Evolutionary conservation across 2,329 filamentous ascomycete species (phyloP).

Genomic region (Nemania diffusa): DNA sequence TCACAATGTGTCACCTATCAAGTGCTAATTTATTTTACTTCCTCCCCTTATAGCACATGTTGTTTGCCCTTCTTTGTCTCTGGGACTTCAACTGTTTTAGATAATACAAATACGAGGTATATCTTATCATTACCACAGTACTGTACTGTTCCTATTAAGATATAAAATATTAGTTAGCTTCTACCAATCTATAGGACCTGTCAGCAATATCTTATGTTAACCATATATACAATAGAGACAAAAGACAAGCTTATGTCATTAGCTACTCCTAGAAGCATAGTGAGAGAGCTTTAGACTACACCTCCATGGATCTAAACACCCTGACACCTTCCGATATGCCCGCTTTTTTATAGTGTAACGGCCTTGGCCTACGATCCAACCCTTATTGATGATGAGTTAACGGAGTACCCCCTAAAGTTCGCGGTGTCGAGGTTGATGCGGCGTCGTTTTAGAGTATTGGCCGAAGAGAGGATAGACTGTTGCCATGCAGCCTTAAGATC

Average conservation of each 20-base stretch:
- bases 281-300: slow-evolving; percentile 88
- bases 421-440: slow-evolving; percentile 90
- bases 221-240: not conserved
- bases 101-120: slow-evolving; percentile 42
- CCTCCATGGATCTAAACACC: slow-evolving; percentile 93
- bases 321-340: slow-evolving; percentile 82
- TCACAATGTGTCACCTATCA: slow-evolving; percentile 2
- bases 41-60: slow-evolving; percentile 36
- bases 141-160: slow-evolving; percentile 45
- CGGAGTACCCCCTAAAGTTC: slow-evolving; percentile 96
- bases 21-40: slow-evolving; percentile 1
- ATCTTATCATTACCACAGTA: slow-evolving; percentile 36
- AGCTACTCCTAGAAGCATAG: slow-evolving; percentile 85
- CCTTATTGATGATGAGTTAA: slow-evolving; percentile 61
- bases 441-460: slow-evolving; percentile 79
- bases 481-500: slow-evolving; percentile 83
- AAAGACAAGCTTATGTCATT: slow-evolving; percentile 74
- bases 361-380: slow-evolving; percentile 85
- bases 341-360: slow-evolving; percentile 90
- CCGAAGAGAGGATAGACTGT: slow-evolving; percentile 91
- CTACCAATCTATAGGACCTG: no score
- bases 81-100: slow-evolving; percentile 50
- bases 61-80: slow-evolving; percentile 56
- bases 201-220: no score
- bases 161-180: no score